phyloP scores from a whole-genome alignment of 768 basidiomycete species.

The Cystobasidium ongulense region DNA sequence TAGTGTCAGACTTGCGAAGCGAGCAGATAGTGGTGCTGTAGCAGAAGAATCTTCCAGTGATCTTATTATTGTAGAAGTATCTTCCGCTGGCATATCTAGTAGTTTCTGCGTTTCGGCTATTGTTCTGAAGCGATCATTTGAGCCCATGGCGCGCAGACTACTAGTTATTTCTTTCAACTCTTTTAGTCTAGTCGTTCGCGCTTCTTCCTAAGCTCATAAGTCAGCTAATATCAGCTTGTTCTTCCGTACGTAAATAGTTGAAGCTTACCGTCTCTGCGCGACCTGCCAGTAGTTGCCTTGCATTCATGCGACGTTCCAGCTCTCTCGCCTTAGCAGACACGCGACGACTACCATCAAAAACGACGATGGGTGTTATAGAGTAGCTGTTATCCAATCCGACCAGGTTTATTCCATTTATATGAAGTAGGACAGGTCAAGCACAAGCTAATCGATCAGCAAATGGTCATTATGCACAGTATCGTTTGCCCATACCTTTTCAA shows the following conservation, averaged over 20 bases:
- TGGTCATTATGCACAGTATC: not conserved
- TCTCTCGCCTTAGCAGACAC: conserved; percentile 28
- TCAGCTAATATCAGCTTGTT: not conserved
- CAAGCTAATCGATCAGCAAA: not conserved
- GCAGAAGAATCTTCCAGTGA: not conserved
- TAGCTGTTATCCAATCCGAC: too few relatives aligned
- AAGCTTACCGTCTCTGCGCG: conserved; percentile 1
- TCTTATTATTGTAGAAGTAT: not conserved
- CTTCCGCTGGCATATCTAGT: not conserved
- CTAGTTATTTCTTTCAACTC: conserved; percentile 5
- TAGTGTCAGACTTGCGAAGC: conserved; percentile 8
- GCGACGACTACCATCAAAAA: conserved; percentile 28
- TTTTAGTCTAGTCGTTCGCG: not conserved
- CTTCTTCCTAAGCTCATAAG: not conserved
- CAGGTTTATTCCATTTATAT: too few relatives aligned
- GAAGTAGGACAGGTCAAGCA: not conserved
- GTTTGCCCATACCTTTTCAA: not conserved
- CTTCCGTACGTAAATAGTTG: not conserved
- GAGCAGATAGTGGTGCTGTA: not conserved
- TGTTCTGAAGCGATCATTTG: not conserved
- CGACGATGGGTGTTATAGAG: conserved; percentile 24
- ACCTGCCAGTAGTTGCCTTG: not conserved
- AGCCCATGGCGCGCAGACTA: not conserved
- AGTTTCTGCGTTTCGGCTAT: conserved; percentile 7
- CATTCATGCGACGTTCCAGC: conserved; percentile 16